Evolutionary conservation across 2,329 filamentous ascomycete species (phyloP).

Genomic region (Fusarium sp.): DNA sequence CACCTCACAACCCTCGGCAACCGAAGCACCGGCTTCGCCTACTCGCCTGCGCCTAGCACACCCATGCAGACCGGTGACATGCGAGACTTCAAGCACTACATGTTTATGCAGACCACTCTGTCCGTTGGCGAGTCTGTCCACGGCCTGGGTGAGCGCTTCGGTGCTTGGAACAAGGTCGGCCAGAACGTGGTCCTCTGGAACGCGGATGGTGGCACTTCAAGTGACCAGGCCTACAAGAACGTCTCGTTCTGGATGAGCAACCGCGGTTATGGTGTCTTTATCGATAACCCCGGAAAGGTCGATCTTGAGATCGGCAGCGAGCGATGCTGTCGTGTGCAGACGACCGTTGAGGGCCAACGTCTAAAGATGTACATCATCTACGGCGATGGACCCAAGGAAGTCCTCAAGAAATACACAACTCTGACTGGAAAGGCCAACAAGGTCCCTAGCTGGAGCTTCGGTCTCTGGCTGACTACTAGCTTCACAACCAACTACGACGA

Average conservation of each 20-base stretch:
- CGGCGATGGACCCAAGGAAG: constrained; percentile 79
- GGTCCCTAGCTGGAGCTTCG: constrained; percentile 82
- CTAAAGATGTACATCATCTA: constrained; percentile 83
- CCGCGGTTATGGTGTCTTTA: constrained; percentile 82
- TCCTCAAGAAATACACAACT: constrained; percentile 75
- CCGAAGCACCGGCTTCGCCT: constrained; percentile 59
- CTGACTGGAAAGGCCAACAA: constrained; percentile 76
- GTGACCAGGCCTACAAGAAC: constrained; percentile 81
- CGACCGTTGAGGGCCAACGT: constrained; percentile 76
- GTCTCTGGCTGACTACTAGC: constrained; percentile 82
- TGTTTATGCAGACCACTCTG: constrained; percentile 70
- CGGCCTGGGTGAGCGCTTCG: constrained; percentile 83
- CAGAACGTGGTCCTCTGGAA: constrained; percentile 78
- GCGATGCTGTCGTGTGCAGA: constrained; percentile 78
- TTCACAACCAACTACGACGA: constrained; percentile 83
- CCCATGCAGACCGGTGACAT: constrained; percentile 55
- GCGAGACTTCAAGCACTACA: constrained; percentile 66
- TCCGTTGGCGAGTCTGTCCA: constrained; percentile 77
- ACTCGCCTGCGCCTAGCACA: constrained; percentile 53
- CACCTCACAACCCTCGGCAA: constrained; percentile 57
- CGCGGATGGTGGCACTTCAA: constrained; percentile 75
- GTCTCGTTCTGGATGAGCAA: constrained; percentile 79
- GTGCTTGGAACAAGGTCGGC: constrained; percentile 82
- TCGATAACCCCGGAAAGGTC: constrained; percentile 78
- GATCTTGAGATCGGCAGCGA: constrained; percentile 83